These are phyloP conservation scores for Catenaria anguillulae DNA, from an alignment of 371 early-diverging fungal species.

Conservation along the genomic window DNA sequence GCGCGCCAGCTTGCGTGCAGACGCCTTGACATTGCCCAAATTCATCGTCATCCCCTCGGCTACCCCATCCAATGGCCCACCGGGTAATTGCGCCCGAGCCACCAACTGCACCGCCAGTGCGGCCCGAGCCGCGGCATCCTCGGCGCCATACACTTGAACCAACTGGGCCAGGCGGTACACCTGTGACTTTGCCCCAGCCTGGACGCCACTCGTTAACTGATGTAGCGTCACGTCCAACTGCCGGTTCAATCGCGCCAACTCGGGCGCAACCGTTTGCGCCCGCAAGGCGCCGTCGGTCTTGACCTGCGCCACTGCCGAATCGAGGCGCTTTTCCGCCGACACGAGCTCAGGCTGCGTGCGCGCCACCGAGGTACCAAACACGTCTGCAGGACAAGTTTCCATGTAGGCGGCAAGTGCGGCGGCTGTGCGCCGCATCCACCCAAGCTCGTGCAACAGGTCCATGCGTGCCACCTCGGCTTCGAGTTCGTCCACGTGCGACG, in stretches of 20 bases:
- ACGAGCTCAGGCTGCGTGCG: conserved; percentile 11
- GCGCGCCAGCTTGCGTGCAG: conserved; percentile 19
- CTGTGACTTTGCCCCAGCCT: not conserved
- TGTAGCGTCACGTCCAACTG: not conserved
- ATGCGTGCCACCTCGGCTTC: not conserved
- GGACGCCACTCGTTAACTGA: not conserved
- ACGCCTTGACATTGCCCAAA: not conserved
- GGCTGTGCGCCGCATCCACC: conserved; percentile 48
- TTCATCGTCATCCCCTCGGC: not conserved
- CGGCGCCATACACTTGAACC: not conserved
- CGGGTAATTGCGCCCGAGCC: not conserved
- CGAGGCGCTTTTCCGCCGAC: conserved; percentile 27
- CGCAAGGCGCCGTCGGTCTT: conserved; percentile 56
- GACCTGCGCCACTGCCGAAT: conserved; percentile 35
- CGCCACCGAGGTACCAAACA: conserved; percentile 45
- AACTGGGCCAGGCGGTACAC: not conserved
- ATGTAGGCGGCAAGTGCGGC: conserved; percentile 51
- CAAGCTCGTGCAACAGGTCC: conserved; percentile 47
- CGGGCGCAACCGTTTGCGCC: conserved; percentile 38
- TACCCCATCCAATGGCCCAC: not conserved
- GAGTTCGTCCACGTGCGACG: not conserved
- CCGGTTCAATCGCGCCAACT: conserved; percentile 21
- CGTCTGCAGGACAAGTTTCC: conserved; percentile 44
- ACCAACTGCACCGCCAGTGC: not conserved
- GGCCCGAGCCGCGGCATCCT: not conserved